Conservation (phyloP, 1,284 basidiomycete genomes). For the Phellopilus nigrolimitatus region DNA sequence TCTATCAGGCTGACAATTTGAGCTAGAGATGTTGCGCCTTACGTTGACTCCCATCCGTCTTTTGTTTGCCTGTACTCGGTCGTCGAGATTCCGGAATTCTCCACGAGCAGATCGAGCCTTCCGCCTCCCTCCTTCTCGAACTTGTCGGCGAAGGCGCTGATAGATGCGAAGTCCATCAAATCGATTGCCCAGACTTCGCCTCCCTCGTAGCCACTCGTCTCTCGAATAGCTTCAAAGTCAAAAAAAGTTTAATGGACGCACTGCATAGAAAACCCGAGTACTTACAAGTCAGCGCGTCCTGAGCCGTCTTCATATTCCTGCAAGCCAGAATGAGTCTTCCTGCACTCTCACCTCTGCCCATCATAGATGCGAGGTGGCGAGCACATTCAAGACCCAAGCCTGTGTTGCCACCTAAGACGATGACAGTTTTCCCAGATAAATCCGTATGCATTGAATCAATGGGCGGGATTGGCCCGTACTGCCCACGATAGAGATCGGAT, state of each 20-base stretch:
- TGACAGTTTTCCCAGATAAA: too few species aligned
- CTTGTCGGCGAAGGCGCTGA: conserved; percentile 34
- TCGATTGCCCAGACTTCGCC: conserved; percentile 36
- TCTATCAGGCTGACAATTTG: too few species aligned
- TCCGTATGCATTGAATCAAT: too few species aligned
- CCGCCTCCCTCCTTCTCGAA: conserved; percentile 32
- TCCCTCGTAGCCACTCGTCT: not conserved
- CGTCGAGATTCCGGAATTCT: conserved; percentile 33
- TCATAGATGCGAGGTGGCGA: conserved; percentile 13
- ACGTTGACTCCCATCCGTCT: conserved; percentile 39
- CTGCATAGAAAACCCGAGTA: not conserved
- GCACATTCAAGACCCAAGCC: too few species aligned
- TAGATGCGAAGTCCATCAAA: conserved; percentile 34
- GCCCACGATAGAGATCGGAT: too few species aligned
- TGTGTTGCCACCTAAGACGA: too few species aligned
- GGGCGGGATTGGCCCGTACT: too few species aligned
- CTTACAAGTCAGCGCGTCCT: conserved; percentile 2
- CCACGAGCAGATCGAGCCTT: conserved; percentile 37
- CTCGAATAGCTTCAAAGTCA: not conserved
- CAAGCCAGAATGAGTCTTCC: too few species aligned
- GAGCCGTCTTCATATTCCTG: not conserved
- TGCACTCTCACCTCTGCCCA: not conserved
- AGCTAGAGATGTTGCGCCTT: too few species aligned
- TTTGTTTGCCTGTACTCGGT: conserved; percentile 25
- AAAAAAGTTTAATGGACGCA: not conserved